A percentile compares a stretch with the other conserved stretches of the same genome.
Conservation (phyloP, 139 green algal genomes). For the Zygnema circumcarinatum region DNA sequence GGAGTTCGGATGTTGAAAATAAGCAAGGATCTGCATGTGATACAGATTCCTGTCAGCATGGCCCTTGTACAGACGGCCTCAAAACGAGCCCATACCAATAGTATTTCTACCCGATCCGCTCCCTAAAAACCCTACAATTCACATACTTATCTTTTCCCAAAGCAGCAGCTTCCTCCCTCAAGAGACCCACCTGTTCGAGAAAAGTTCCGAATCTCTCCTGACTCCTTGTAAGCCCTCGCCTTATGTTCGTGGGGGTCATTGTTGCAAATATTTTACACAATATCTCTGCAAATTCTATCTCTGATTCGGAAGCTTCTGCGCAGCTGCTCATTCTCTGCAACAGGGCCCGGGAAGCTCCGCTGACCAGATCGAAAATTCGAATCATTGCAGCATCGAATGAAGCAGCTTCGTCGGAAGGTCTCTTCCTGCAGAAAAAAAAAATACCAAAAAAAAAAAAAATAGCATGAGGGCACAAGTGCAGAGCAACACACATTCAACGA, state of each 20-base stretch:
- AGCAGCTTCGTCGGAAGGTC: background rate
- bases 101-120: too few species aligned
- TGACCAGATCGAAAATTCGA: background rate
- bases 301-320: background rate
- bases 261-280: background rate
- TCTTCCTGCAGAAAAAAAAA: too few species aligned
- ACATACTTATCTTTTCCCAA: too few species aligned
- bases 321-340: background rate
- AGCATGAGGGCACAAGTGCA: too few species aligned
- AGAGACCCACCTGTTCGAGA: background rate
- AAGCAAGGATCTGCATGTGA: background rate
- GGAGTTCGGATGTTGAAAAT: background rate
- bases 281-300: background rate
- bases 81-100: too few species aligned
- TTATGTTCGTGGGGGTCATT: background rate
- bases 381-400: background rate
- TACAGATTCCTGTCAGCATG: too few species aligned
- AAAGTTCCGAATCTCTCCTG: background rate
- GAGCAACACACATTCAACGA: too few species aligned
- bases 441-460: too few species aligned
- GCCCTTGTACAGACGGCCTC: too few species aligned
- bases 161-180: too few species aligned
- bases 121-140: too few species aligned
- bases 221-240: background rate
- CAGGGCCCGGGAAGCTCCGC: background rate